Percentiles rank a stretch among this genome's conserved stretches.
Evolutionary conservation across 352 stramenopile species (phyloP).

Genomic region (Peronospora tabacina): DNA sequence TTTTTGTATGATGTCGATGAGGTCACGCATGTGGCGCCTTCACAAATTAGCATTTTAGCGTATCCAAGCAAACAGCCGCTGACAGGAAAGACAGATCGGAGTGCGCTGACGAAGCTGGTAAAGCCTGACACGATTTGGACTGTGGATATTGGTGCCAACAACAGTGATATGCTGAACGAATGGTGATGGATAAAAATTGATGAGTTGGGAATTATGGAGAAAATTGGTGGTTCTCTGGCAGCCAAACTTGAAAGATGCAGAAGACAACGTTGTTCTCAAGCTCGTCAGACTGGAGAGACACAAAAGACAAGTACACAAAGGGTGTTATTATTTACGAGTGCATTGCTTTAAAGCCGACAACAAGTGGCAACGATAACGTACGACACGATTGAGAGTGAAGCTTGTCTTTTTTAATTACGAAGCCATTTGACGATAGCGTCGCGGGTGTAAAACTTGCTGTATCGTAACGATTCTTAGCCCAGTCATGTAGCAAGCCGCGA

Average conservation of each 20-base stretch:
- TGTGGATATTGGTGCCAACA: conserved; percentile 71
- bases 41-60: conserved; percentile 70
- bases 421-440: no score
- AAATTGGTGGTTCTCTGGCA: neutral
- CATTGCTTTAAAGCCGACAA: no score
- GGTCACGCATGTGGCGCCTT: conserved; percentile 64
- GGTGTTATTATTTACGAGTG: no score
- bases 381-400: no score
- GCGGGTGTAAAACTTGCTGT: no score
- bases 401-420: no score
- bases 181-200: conserved; percentile 22
- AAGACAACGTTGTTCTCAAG: neutral
- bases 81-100: conserved; percentile 52
- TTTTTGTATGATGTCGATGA: conserved; percentile 81
- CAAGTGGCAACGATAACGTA: no score
- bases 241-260: neutral
- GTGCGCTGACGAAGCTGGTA: conserved; percentile 66
- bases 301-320: no score
- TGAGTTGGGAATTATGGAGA: neutral
- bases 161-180: conserved; percentile 55
- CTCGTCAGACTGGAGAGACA: no score
- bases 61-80: conserved; percentile 67
- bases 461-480: no score
- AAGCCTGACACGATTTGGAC: conserved; percentile 74
- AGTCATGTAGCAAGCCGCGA: no score